A percentile compares a stretch with the other conserved stretches of the same genome.
These are phyloP conservation scores for Botrytis paeoniae DNA, from an alignment of 2,329 filamentous ascomycete genomes.

Conservation along the genomic window DNA sequence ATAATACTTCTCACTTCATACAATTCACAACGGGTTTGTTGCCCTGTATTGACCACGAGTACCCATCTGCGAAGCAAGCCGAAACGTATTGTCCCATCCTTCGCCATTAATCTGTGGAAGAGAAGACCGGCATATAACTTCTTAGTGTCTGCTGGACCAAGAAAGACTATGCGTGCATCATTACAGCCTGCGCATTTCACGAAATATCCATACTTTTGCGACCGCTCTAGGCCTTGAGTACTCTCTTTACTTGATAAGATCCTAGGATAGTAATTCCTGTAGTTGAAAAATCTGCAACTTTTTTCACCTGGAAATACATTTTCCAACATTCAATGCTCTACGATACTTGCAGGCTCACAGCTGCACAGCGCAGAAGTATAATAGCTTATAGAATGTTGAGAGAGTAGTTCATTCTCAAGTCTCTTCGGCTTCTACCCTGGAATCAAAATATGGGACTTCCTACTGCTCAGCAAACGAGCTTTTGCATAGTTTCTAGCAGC, in stretches of 20 bases:
- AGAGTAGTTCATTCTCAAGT: neutral
- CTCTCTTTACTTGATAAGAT: neutral
- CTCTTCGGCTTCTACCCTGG: too few relatives aligned
- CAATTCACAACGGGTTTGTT: neutral
- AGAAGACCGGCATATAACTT: neutral
- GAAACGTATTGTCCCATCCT: constrained; percentile 6
- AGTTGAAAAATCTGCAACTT: neutral
- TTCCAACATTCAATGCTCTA: neutral
- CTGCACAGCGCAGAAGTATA: neutral
- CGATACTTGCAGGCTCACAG: neutral
- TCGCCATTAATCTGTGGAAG: neutral
- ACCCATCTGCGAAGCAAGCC: neutral
- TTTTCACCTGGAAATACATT: neutral
- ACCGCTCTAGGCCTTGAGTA: neutral
- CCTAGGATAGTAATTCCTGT: neutral
- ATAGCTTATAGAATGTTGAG: neutral
- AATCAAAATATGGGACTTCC: neutral
- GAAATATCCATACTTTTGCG: neutral
- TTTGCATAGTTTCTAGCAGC: neutral
- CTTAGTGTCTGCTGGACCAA: neutral
- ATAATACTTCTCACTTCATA: neutral
- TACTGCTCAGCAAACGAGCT: neutral
- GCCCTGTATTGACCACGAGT: neutral
- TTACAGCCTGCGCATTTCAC: neutral
- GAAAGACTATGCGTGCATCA: neutral